phyloP scores from a whole-genome alignment of 805 yeast species.

The Yueomyces sinensis region DNA sequence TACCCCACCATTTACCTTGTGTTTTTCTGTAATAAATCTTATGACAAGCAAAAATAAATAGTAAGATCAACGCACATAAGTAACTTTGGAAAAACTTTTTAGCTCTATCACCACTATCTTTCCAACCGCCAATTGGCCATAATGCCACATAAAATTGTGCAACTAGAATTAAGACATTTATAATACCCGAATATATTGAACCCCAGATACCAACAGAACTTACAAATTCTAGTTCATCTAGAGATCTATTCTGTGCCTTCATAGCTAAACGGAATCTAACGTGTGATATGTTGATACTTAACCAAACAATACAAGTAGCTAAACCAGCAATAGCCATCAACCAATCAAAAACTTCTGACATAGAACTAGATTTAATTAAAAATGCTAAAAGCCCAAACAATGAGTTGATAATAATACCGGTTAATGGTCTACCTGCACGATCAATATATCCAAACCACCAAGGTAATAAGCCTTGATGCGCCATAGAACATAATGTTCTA shows the following conservation, averaged over 20 bases:
- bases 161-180: conserved; percentile 40
- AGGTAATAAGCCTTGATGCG: conserved; percentile 41
- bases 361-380: conserved; percentile 35
- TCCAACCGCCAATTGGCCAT: conserved; percentile 37
- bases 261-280: conserved; percentile 47
- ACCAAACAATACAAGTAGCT: conserved; percentile 47
- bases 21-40: conserved; percentile 28
- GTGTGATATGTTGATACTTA: conserved; percentile 39
- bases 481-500: conserved; percentile 37
- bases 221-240: conserved; percentile 8
- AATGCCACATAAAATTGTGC: conserved; percentile 64
- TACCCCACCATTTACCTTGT: conserved; percentile 13
- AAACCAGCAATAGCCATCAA: conserved; percentile 43
- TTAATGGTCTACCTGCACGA: conserved; percentile 40
- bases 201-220: conserved; percentile 40
- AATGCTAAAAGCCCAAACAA: conserved; percentile 42
- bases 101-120: conserved; percentile 27
- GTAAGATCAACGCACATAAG: conserved; percentile 40
- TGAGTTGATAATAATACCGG: conserved; percentile 30
- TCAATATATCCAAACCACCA: conserved; percentile 32
- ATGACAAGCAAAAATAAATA: conserved; percentile 36
- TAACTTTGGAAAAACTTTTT: conserved; percentile 40
- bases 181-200: conserved; percentile 36
- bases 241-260: conserved; percentile 26
- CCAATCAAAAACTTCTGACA: conserved; percentile 43